Evolutionary conservation across 2,329 filamentous ascomycete genomes (phyloP), one percentile per base, ranked within the genome.

Genomic region (Metarhizium anisopliae): DNA sequence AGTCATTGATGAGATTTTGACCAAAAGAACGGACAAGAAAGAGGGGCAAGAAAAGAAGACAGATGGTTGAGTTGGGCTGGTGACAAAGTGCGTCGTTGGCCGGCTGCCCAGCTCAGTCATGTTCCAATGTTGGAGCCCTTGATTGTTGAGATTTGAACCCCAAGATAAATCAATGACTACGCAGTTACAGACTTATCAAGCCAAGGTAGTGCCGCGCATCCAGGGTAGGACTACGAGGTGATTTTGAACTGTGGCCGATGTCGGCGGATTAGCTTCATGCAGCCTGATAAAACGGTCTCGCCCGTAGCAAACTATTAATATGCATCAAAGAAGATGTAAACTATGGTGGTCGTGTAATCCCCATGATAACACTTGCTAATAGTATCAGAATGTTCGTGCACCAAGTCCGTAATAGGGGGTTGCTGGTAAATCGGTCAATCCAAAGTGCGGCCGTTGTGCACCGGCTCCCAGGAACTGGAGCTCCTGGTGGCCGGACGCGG

Each of bases 1-100:
- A 0, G 89, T 99, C 63, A 85, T 99, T 59, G 94, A 99, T 70
- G 85, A 93, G 73, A 92, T 99, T 58, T 68, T 99, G 63, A 79
- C 84, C 50, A 80, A 80, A 74, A 79, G 89, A 63, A 74, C 75
- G 29, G 74, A 74, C 20, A 61, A 49, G 11, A 20, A 62, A 10
- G 72, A 75, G 52, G 72, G 69, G 51, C 61, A 64, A 50, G 60
- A 65, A 38, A 58, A 59, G 56, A 52, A 53, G 13, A 47, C 47
- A 20, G 36, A 49, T 50, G n/a, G 20, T 4, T 56, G 29, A 53
- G 7, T 18, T 29, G 45, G 18, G 45, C 45, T 11, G 2, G 38
- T 14, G 11, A 16, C 38, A 40, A 16, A 5, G 38, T 16, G 5
- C 14, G 14, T 25, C 25, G 25, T 25, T 25, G 11, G 8, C 11